A percentile compares a stretch with the other conserved stretches of the same genome.
Conservation (phyloP, 2,329 filamentous ascomycete species). For the Aureobasidium sp. region DNA sequence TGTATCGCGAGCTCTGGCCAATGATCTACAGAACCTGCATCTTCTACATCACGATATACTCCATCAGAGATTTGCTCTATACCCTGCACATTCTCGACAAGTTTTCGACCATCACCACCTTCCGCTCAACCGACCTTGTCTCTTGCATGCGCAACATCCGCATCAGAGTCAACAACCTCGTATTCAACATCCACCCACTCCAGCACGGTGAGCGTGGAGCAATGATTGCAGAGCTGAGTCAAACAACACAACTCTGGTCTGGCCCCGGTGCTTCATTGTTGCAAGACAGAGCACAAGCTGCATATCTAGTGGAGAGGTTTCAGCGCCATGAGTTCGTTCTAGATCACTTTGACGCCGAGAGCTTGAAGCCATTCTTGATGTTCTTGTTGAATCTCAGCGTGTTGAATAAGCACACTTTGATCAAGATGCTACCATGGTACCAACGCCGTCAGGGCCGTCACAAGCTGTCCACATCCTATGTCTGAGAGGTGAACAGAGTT, state of each 20-base stretch:
- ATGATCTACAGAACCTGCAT: neutral
- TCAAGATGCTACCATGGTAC: neutral
- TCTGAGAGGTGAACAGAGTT: neutral
- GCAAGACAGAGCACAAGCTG: neutral
- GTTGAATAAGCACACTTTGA: neutral
- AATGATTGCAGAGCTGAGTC: neutral
- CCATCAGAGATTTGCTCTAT: neutral
- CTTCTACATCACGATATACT: conserved; percentile 1
- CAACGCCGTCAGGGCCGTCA: neutral
- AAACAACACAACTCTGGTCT: neutral
- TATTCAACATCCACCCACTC: neutral
- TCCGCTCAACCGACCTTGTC: neutral
- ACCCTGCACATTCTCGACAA: neutral
- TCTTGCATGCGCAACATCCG: neutral
- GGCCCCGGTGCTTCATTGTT: neutral
- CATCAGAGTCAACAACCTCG: neutral
- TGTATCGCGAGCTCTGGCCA: neutral
- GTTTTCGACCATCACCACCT: neutral
- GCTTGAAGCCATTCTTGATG: neutral
- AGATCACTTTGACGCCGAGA: neutral
- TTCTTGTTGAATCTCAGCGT: neutral
- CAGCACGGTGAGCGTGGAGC: neutral
- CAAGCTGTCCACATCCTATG: neutral
- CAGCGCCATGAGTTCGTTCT: neutral
- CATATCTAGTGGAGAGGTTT: neutral